phyloP scores from a whole-genome alignment of 805 yeast species.

The Helenozyma rhizophorensis region DNA sequence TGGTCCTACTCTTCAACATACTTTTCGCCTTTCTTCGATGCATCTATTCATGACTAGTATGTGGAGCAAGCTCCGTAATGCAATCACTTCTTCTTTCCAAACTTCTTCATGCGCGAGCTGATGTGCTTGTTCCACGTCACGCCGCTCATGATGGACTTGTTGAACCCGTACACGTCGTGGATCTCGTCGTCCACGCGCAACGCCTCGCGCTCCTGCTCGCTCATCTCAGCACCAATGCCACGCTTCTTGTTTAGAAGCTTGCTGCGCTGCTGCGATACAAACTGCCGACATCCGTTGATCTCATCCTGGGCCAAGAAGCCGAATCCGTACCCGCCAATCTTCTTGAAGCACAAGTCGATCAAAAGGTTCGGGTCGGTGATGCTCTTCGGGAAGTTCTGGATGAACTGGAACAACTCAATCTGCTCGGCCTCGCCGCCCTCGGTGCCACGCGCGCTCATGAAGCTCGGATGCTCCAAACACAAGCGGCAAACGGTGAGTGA shows the following conservation, averaged over 20 bases:
- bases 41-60: no score
- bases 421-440: constrained; percentile 11
- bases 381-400: constrained; percentile 77
- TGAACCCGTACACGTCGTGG: constrained; percentile 43
- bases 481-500: constrained; percentile 76
- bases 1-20: no score
- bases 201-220: constrained; percentile 35
- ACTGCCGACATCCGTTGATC: constrained; percentile 69
- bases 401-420: constrained; percentile 51
- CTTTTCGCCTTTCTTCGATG: no score
- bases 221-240: constrained; percentile 30
- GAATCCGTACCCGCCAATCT: constrained; percentile 24
- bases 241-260: constrained; percentile 29
- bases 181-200: constrained; percentile 27
- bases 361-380: constrained; percentile 65
- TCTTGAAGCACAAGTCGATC: constrained; percentile 72
- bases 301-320: constrained; percentile 79
- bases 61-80: no score
- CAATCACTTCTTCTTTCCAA: no score
- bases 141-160: constrained; percentile 46
- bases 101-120: constrained; percentile 50
- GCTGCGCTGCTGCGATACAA: constrained; percentile 62
- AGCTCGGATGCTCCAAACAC: constrained; percentile 58
- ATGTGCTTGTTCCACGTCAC: constrained; percentile 62
- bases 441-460: constrained; percentile 25